Percentiles rank a stretch among this genome's conserved stretches.
phyloP scores from a whole-genome alignment of 2,329 filamentous ascomycete genomes.

The Dothideomycetes sp. region DNA sequence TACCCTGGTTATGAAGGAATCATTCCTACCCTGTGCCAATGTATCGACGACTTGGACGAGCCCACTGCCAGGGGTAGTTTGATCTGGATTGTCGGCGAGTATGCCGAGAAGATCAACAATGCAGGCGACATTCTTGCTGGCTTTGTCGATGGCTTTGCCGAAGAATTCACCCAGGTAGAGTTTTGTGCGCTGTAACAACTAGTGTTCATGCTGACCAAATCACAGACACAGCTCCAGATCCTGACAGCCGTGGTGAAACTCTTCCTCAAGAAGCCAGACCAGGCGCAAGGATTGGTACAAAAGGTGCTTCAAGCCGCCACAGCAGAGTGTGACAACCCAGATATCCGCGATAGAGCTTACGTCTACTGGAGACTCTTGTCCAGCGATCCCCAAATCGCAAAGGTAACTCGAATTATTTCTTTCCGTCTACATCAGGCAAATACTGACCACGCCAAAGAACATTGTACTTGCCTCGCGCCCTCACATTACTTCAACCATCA shows the following conservation, averaged over 20 bases:
- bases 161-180: slow-evolving; percentile 86
- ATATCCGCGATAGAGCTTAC: slow-evolving; percentile 93
- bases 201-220: slow-evolving; percentile 24
- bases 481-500: slow-evolving; percentile 88
- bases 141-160: slow-evolving; percentile 89
- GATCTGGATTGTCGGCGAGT: slow-evolving; percentile 99
- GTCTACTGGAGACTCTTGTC: slow-evolving; percentile 97
- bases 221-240: slow-evolving; percentile 90
- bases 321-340: slow-evolving; percentile 91
- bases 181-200: background rate
- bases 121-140: slow-evolving; percentile 87
- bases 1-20: slow-evolving; percentile 98
- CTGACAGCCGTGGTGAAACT: slow-evolving; percentile 94
- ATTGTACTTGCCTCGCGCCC: slow-evolving; percentile 92
- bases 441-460: slow-evolving; percentile 39
- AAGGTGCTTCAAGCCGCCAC: slow-evolving; percentile 91
- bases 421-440: background rate
- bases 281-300: slow-evolving; percentile 82
- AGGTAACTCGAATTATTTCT: slow-evolving; percentile 43
- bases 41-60: slow-evolving; percentile 95
- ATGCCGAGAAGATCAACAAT: slow-evolving; percentile 98
- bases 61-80: slow-evolving; percentile 80
- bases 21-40: slow-evolving; percentile 89
- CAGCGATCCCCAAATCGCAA: slow-evolving; percentile 81
- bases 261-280: slow-evolving; percentile 92